Conservation (phyloP, 2,329 filamentous ascomycete genomes). For the Penicillium decumbens region DNA sequence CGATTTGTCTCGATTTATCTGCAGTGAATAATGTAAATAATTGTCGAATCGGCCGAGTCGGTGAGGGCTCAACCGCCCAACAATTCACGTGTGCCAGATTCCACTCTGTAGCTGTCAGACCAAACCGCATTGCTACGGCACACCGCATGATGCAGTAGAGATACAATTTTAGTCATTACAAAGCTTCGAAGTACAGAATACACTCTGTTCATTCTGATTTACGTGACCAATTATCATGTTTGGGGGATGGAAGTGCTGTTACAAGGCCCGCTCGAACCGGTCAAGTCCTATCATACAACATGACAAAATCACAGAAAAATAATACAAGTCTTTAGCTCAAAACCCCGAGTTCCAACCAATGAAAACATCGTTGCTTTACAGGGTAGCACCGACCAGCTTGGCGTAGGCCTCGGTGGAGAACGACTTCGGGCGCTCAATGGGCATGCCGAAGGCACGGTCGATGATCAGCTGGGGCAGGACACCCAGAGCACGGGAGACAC, state of each 20-base stretch:
- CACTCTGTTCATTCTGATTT: neutral
- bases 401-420: slow-evolving; percentile 97
- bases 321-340: slow-evolving; percentile 17
- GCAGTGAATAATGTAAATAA: neutral
- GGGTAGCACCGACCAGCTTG: slow-evolving; percentile 83
- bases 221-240: slow-evolving; percentile 19
- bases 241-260: slow-evolving; percentile 31
- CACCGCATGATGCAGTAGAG: neutral
- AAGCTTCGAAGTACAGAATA: neutral
- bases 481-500: slow-evolving; percentile 95
- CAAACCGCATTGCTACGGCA: slow-evolving; percentile 1
- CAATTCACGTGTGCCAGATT: slow-evolving; percentile 25
- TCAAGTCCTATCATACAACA: slow-evolving; percentile 40
- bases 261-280: slow-evolving; percentile 37
- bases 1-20: neutral
- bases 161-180: neutral
- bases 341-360: slow-evolving; percentile 1
- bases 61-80: slow-evolving; percentile 19
- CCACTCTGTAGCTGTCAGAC: slow-evolving; percentile 24
- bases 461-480: slow-evolving; percentile 99
- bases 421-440: slow-evolving; percentile 97
- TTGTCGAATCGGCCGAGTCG: slow-evolving; percentile 13
- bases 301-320: slow-evolving; percentile 30
- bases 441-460: slow-evolving; percentile 92
- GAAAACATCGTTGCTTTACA: slow-evolving; percentile 52